A percentile compares a stretch with the other conserved stretches of the same genome.
These are phyloP conservation scores for Penicillium digitatum DNA, from an alignment of 2,329 filamentous ascomycete species.

Conservation along the genomic window DNA sequence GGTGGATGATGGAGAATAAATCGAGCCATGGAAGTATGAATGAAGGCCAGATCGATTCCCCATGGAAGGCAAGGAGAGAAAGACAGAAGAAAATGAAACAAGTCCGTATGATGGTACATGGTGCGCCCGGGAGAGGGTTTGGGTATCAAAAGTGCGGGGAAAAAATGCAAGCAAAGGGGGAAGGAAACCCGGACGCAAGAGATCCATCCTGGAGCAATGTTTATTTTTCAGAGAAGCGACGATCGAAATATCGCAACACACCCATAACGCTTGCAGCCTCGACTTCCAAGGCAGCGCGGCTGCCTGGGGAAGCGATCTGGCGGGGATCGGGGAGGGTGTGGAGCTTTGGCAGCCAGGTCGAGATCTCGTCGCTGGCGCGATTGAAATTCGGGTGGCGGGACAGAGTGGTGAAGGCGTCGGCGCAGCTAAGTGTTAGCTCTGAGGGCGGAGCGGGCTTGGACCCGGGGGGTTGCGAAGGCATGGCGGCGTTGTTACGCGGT, in stretches of 20 bases:
- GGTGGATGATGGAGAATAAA: not conserved
- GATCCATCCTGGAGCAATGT: not conserved
- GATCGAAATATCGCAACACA: conserved; percentile 75
- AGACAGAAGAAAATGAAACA: conserved; percentile 4
- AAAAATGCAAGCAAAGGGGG: conserved; percentile 11
- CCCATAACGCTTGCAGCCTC: conserved; percentile 82
- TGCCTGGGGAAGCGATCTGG: conserved; percentile 31
- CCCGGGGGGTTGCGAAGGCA: conserved; percentile 21
- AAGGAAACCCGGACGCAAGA: conserved; percentile 1
- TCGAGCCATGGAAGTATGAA: not conserved
- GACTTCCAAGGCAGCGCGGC: conserved; percentile 64
- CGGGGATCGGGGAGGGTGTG: conserved; percentile 51
- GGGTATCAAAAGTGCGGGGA: conserved; percentile 23
- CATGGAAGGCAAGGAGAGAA: not conserved
- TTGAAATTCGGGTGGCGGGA: conserved; percentile 73
- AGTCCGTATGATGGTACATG: conserved; percentile 22
- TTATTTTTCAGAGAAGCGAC: conserved; percentile 56
- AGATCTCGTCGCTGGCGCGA: conserved; percentile 67
- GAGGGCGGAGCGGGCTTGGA: conserved; percentile 32
- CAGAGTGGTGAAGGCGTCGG: conserved; percentile 74
- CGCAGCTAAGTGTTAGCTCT: conserved; percentile 57
- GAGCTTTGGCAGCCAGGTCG: conserved; percentile 71
- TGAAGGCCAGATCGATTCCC: not conserved
- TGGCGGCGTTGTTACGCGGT: conserved; percentile 19
- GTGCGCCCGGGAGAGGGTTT: conserved; percentile 15